Percentiles rank a stretch among this genome's conserved stretches.
These are phyloP conservation scores for Globisporangium rhizosaccharum DNA, from an alignment of 352 stramenopile species.

Conservation along the genomic window DNA sequence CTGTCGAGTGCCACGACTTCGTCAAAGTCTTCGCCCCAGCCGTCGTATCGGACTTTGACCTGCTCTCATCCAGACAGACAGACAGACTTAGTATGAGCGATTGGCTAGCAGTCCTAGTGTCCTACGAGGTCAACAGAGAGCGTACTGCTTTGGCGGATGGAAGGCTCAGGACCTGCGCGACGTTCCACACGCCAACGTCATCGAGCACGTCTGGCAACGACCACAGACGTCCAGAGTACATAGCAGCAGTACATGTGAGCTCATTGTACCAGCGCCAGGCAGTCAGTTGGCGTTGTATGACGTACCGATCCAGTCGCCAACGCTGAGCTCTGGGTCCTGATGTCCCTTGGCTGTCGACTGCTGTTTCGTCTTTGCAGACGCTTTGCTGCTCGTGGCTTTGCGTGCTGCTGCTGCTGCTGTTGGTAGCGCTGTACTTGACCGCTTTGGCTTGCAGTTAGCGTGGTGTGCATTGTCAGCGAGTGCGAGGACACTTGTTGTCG, in stretches of 20 bases:
- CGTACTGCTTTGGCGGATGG: slow-evolving; percentile 8
- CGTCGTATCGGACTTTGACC: slow-evolving; percentile 65
- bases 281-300: too few relatives aligned
- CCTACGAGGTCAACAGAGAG: not conserved
- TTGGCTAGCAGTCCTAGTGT: not conserved
- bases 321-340: slow-evolving; percentile 2
- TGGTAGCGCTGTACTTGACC: too few relatives aligned
- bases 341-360: not conserved
- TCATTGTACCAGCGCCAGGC: not conserved
- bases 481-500: too few relatives aligned
- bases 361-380: not conserved
- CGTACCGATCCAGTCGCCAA: slow-evolving; percentile 16
- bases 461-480: too few relatives aligned
- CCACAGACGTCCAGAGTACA: not conserved
- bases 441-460: too few relatives aligned
- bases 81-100: not conserved
- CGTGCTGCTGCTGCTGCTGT: too few relatives aligned
- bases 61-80: slow-evolving; percentile 5
- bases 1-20: slow-evolving; percentile 53
- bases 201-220: slow-evolving; percentile 49
- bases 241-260: not conserved
- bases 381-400: not conserved
- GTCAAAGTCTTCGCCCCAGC: slow-evolving; percentile 48
- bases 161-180: slow-evolving; percentile 40
- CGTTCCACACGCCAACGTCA: slow-evolving; percentile 59